Percentiles rank a stretch among this genome's conserved stretches.
Conservation (phyloP, 2,329 filamentous ascomycete genomes). For the Orbilia brochopaga region DNA sequence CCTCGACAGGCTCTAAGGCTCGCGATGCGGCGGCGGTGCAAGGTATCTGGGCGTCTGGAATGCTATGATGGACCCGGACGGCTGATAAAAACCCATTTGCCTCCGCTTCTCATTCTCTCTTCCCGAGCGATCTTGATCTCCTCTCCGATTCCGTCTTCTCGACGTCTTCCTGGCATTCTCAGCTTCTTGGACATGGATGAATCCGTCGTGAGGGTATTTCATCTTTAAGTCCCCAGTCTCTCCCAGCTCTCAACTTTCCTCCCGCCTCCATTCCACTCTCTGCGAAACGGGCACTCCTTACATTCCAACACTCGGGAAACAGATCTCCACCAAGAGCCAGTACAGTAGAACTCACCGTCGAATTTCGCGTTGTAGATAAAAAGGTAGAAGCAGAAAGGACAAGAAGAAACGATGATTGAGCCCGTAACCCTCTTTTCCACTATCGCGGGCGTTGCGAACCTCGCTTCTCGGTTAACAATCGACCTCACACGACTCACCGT, state of each 20-base stretch:
- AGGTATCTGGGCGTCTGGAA: background rate
- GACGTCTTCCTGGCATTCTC: constrained; percentile 38
- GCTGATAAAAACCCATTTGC: constrained; percentile 4
- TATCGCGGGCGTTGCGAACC: constrained; percentile 46
- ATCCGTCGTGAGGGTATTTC: constrained; percentile 50
- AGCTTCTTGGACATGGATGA: constrained; percentile 42
- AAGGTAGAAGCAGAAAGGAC: constrained; percentile 11
- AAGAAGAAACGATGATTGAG: constrained; percentile 36
- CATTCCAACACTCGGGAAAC: constrained; percentile 34
- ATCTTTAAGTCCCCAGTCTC: constrained; percentile 21
- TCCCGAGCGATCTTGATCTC: constrained; percentile 4
- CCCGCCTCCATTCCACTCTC: constrained; percentile 45
- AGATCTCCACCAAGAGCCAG: constrained; percentile 26
- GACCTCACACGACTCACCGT: constrained; percentile 48
- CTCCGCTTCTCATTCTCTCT: background rate
- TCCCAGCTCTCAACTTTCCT: constrained; percentile 23
- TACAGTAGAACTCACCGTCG: constrained; percentile 14
- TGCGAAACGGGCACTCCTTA: constrained; percentile 20
- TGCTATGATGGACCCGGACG: background rate
- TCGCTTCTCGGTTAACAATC: constrained; percentile 47
- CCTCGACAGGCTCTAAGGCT: too few relatives aligned
- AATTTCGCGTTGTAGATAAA: constrained; percentile 18
- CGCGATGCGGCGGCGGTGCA: background rate
- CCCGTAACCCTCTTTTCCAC: constrained; percentile 43
- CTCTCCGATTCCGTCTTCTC: constrained; percentile 32